Evolutionary conservation across 1,284 basidiomycete species (phyloP), one percentile per base, ranked within the genome.

Genomic region (Exobasidium cylindrosporum): DNA sequence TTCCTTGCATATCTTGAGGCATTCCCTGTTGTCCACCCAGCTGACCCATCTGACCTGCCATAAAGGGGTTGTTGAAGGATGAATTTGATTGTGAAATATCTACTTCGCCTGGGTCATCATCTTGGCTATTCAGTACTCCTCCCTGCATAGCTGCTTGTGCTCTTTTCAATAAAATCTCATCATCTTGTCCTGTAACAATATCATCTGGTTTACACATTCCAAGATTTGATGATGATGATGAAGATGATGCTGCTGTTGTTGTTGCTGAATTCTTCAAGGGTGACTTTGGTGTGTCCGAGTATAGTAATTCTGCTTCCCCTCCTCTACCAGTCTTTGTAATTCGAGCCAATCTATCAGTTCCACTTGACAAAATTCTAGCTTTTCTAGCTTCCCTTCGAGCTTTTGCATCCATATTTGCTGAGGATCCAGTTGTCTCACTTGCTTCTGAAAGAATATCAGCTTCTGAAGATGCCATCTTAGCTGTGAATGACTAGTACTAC

Each of bases 321-420:
- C 77, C 77, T 23, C 77, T 64, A 13, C 77, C 77, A 3, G 77
- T 73, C 56, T 72, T 72, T 40, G 76, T 78, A 62, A 79, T 78
- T 50, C 74, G 63, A 10, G 76, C 76, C 1, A 79, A 67, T 14
- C 77, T 69, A 43, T 78, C 75, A n/a, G 68, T 70, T 26, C 77
- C 72, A 47, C 67, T 66, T 47, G 65, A 66, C n/a, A 78, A 66
- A 59, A 79, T 79, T 21, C 71, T 67, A 1, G 74, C 75, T 60
- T 76, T 76, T 47, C 77, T 68, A 2, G 75, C 77, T 63, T 78
- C 77, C 45, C 77, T 71, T 49, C 68, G 64, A 1, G 76, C 76
- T 56, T 69, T 71, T n/a, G 73, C 59, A 35, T 69, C 65, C 26
- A 56, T 63, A n/a, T 58, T 45, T 21, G 61, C 53, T 24, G 17